Evolutionary conservation across 2,329 filamentous ascomycete species (phyloP).

Genomic region (Beauveria pseudobassiana): DNA sequence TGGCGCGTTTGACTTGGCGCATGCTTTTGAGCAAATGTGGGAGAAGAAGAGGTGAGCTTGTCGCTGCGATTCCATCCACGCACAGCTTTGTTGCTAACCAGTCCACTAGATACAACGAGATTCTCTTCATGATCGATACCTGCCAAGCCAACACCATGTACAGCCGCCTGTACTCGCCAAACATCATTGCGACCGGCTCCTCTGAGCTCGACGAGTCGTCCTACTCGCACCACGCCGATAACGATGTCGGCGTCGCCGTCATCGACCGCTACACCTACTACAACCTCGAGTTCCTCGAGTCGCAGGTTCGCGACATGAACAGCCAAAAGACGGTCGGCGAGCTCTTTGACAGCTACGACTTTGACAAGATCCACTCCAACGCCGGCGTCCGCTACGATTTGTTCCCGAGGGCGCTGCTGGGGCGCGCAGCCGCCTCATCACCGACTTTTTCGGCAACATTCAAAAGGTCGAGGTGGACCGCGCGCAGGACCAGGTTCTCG

Average conservation of each 20-base stretch:
- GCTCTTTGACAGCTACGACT: slow-evolving; percentile 93
- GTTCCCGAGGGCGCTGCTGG: slow-evolving; percentile 76
- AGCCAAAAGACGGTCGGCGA: slow-evolving; percentile 88
- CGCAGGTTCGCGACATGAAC: slow-evolving; percentile 74
- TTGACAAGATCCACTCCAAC: slow-evolving; percentile 86
- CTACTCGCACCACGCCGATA: slow-evolving; percentile 96
- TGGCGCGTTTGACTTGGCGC: slow-evolving; percentile 87
- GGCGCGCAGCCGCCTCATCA: slow-evolving; percentile 73
- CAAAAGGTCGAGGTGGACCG: slow-evolving; percentile 89
- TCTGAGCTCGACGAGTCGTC: slow-evolving; percentile 93
- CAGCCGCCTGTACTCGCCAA: slow-evolving; percentile 93
- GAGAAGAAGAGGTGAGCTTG: slow-evolving; percentile 79
- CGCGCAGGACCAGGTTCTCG: slow-evolving; percentile 47
- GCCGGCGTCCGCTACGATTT: slow-evolving; percentile 91
- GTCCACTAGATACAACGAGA: slow-evolving; percentile 71
- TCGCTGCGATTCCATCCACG: background rate
- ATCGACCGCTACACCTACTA: slow-evolving; percentile 99
- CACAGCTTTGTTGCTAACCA: background rate
- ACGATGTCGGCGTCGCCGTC: slow-evolving; percentile 94
- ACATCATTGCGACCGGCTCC: slow-evolving; percentile 96
- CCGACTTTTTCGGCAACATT: slow-evolving; percentile 97
- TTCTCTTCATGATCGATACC: slow-evolving; percentile 99
- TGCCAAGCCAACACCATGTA: slow-evolving; percentile 99
- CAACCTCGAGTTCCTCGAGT: slow-evolving; percentile 93
- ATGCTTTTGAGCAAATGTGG: slow-evolving; percentile 99